Base-by-base conservation (phyloP, 768 basidiomycete genomes). In the Amanita pallidorosea region DNA sequence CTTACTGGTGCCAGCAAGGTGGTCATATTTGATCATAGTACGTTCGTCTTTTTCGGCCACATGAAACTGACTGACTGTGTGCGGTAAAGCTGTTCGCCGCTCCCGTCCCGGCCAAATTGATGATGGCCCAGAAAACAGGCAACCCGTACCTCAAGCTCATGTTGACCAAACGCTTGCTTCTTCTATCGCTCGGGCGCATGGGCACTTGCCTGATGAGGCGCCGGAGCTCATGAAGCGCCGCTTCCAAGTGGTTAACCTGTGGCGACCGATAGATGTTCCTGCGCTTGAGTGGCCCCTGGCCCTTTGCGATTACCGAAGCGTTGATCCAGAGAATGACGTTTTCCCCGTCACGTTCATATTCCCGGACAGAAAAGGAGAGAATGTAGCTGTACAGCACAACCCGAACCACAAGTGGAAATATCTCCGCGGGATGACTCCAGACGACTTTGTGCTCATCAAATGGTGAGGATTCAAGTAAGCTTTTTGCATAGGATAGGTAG, bases 1-100 rank as follows among this genome's bases (percentile, higher is more conserved):
- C 49, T 77, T 8, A 81, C 81, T 0, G 80, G 83, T 3, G 83
- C 82, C 0, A 75, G 67, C 55, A 67, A 70, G 22, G 77, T 80
- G 8, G 74, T 65, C 6, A 43, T 82, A 12, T 85, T 84, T 55
- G 80, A 83, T 56, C 81, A 83, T 57, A 82, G 81, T 79, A 52
- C 49, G 79, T 56, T 48, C 5, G 4, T 43, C n/a, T 25, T 13
- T 25, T 31, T 33, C 36, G 18, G n/a, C 17, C 18, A 44, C 12
- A 9, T 17, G 15, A 45, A 36, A 22, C 43, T 33, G 40, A 40
- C 17, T 48, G n/a, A n/a, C n/a, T n/a, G n/a, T n/a, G 23, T 22
- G 9, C 13, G 9, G 2, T 2, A 22, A 35, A 71, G 70, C 68
- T 35, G 53, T 72, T 36, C 68, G 71, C n/a, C 66, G 68, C 25